Conservation (phyloP, 495 filamentous ascomycete genomes). For the Penicillium mononematosum region DNA sequence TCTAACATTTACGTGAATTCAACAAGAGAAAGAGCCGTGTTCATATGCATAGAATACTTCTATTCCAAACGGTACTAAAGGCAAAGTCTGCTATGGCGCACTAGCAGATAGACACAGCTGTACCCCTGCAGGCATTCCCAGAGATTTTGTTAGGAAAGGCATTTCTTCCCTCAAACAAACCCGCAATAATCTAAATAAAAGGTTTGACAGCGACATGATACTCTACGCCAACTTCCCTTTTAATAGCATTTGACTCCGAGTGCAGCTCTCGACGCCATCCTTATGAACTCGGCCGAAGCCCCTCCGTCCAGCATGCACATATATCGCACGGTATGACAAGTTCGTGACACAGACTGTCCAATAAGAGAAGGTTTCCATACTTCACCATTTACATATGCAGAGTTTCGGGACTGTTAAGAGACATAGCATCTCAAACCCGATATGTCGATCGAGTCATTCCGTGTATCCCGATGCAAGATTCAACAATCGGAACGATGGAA, state of each 20-base stretch:
- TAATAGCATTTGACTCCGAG: background rate
- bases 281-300: slow-evolving; percentile 2
- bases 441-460: slow-evolving; percentile 53
- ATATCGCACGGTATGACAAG: background rate
- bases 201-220: background rate
- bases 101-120: too few relatives aligned
- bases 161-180: background rate
- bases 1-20: too few relatives aligned
- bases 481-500: slow-evolving; percentile 46
- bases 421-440: slow-evolving; percentile 32
- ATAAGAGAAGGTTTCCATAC: background rate
- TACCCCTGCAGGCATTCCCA: background rate
- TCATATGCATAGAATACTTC: too few relatives aligned
- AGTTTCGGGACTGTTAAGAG: background rate
- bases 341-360: background rate
- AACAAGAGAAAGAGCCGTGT: too few relatives aligned
- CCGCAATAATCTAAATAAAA: background rate
- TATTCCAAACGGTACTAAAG: too few relatives aligned
- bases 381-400: background rate
- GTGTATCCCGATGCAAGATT: slow-evolving; percentile 57
- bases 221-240: background rate
- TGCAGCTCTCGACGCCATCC: background rate
- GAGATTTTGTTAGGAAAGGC: background rate
- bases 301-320: background rate
- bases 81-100: too few relatives aligned